These are phyloP conservation scores for Scenedesmus sp. DNA, from an alignment of 163 green algal genomes.

Conservation along the genomic window DNA sequence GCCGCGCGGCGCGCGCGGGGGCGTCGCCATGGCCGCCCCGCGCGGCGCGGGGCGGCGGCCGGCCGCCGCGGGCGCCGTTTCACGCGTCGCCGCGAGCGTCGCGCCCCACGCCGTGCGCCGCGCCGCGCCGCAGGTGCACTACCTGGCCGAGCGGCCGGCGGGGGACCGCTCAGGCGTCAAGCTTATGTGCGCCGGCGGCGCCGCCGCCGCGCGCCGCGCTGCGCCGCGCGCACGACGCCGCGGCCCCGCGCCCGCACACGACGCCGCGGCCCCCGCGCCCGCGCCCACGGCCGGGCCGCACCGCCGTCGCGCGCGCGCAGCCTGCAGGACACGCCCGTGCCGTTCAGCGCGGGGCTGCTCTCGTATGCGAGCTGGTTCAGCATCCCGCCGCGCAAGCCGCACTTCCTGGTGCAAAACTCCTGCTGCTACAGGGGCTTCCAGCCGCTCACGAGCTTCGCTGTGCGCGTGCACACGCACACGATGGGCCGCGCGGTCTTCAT, in stretches of 20 bases:
- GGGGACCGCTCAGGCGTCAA: constrained; percentile 57
- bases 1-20: constrained; percentile 37
- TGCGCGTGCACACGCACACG: constrained; percentile 89
- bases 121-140: too few species aligned
- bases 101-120: constrained; percentile 13
- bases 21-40: background rate
- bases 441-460: constrained; percentile 76
- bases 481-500: constrained; percentile 75
- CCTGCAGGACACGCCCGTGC: constrained; percentile 54
- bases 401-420: constrained; percentile 69
- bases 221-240: too few species aligned
- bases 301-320: too few species aligned
- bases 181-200: constrained; percentile 40
- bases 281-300: too few species aligned
- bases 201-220: too few species aligned
- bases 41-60: background rate
- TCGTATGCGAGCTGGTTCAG: constrained; percentile 77
- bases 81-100: background rate
- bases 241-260: too few species aligned
- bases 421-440: constrained; percentile 87
- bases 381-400: constrained; percentile 69
- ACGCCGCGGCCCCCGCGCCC: too few species aligned
- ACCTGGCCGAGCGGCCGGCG: constrained; percentile 43
- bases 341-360: constrained; percentile 75
- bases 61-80: too few species aligned